Base-by-base conservation (phyloP, 257 asterid genomes). In the Echites panduratus region DNA sequence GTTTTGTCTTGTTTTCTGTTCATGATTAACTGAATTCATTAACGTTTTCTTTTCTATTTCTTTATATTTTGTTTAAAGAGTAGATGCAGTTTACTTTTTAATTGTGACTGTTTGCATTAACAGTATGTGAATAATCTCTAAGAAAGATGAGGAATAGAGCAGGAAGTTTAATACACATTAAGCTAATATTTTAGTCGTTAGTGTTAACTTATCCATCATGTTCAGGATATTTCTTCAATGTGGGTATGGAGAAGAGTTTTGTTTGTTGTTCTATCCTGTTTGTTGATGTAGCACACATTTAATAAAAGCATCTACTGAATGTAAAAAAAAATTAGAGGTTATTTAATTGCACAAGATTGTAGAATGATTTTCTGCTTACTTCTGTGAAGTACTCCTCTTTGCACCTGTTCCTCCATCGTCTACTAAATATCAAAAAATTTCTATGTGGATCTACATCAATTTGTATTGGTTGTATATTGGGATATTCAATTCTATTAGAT, bases 261-360 rank as follows among this genome's bases (percentile, higher is more conserved):
- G 38, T 32, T 32, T 62, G 43, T 62, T 2, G 13, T 57, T 57
- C 29, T 56, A 9, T 56, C 27, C 7, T 27, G 22, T 27, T 58
- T 26, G 13, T 58, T 58, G 40, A 26, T 3, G 65, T 26, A n/a
- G 61, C 7, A 54, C 61, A n/a, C 14, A 54, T 59, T 27, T 27
- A 12, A 59, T 27, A 13, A 27, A 27, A 26, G 29, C 4, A 10
- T 27, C 45, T 62, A n/a, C n/a, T n/a, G n/a, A n/a, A n/a, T n/a
- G n/a, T n/a, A n/a, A n/a, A n/a, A n/a, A n/a, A n/a, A n/a, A n/a
- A 29, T 27, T 61, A 10, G 67, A 62, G 12, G 67, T 62, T 62
- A 14, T 62, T 17, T 3, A 32, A 62, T 62, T 62, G 67, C 45
- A 6, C 10, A 62, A 62, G 45, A 5, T 62, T 62, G 20, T 29